Conservation (phyloP, 768 basidiomycete genomes). For the Lyophyllum decastes region DNA sequence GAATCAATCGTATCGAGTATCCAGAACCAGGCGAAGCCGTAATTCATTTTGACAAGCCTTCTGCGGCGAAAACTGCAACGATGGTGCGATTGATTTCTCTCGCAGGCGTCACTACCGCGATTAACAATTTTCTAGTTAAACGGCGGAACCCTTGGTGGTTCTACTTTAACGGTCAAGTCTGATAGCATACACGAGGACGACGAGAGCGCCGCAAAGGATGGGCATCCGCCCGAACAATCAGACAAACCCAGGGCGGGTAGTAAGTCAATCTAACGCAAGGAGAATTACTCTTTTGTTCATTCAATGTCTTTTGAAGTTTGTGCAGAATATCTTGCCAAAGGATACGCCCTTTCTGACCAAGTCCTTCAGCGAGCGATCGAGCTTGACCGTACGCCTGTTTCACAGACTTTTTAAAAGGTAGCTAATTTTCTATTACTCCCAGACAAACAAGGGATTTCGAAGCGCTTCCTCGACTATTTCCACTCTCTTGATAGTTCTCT, state of each 20-base stretch:
- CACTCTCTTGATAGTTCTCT: conserved; percentile 67
- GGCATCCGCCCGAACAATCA: conserved; percentile 63
- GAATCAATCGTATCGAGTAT: conserved; percentile 67
- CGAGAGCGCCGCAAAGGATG: conserved; percentile 39
- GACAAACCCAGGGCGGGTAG: conserved; percentile 92
- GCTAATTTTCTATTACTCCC: not conserved
- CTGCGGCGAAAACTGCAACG: conserved; percentile 82
- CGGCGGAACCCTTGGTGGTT: conserved; percentile 76
- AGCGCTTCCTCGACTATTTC: conserved; percentile 81
- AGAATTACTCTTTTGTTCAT: not conserved
- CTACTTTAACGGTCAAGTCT: conserved; percentile 69
- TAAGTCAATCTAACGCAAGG: conserved; percentile 31
- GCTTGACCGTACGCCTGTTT: conserved; percentile 54
- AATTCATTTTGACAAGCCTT: conserved; percentile 82
- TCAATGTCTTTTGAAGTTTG: conserved; percentile 52
- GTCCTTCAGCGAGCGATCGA: conserved; percentile 82
- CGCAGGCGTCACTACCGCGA: not conserved
- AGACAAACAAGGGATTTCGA: conserved; percentile 88
- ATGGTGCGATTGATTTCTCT: conserved; percentile 50
- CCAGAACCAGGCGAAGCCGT: conserved; percentile 50
- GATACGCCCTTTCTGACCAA: conserved; percentile 79
- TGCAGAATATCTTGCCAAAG: conserved; percentile 92
- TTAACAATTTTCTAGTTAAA: conserved; percentile 45
- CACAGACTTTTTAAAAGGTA: not conserved
- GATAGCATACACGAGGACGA: conserved; percentile 62